Evolutionary conservation across 129 eudicot genomes (phyloP), one percentile per base, ranked within the genome.

Genomic region (Erigeron canadensis): DNA sequence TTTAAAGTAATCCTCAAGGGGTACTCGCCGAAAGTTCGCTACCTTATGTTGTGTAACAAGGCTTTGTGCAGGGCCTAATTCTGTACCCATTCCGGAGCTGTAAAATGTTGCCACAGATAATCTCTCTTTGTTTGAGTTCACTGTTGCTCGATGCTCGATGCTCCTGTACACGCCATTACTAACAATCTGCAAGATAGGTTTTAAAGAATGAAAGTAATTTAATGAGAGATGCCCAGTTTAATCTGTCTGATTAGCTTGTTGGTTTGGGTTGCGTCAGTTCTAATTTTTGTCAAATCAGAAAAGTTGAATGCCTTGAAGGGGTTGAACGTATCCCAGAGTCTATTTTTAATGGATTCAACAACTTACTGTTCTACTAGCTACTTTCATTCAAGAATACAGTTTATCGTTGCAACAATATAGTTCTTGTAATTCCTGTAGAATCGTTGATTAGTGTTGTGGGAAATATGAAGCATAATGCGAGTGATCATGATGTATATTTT

Each of bases 61-160:
- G 77, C 92, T 86, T 19, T 45, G 75, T 10, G 91, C 88, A 60
- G 96, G 96, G n/a, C 91, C 96, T 58, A 90, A 70, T 63, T 90
- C 86, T 0, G 80, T 65, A 50, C 80, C 84, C n/a, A 78, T 39
- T 40, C 28, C 75, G 34, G 84, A 44, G 80, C 82, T 74, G 66
- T 68, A 85, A 42, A 90, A 90, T 69, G 85, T 83, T 75, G 88
- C 95, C 40, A 85, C 65, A 15, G 96, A 87, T 44, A 87, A 67
- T 70, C 96, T 79, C 48, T 79, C 86, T 22, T 79, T 69, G 64
- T 34, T 39, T 1, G 87, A 75, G 79, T 83, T 90, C 40, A 88
- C 90, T 4, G 63, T 80, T 47, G 84, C 91, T 75, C 85, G 81
- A 72, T 88, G 95, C 81, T 85, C 88, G 18, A 85, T 67, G 76